Base-by-base conservation (phyloP, 2,329 filamentous ascomycete genomes). In the Capronia americana region DNA sequence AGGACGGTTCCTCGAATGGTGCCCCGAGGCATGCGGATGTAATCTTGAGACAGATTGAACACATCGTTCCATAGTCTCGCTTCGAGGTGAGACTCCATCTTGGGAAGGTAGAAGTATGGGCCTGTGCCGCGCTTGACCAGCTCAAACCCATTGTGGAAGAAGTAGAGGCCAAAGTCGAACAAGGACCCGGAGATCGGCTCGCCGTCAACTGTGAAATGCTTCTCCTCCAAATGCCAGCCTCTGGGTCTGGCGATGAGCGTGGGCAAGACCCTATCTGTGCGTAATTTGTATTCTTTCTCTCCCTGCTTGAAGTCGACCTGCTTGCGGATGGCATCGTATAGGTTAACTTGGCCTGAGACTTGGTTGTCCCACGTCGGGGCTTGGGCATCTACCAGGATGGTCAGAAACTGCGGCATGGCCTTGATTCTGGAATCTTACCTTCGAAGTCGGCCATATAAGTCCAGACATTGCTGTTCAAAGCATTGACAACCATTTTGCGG, bases 391-490 rank as follows among this genome's bases (percentile, higher is more conserved):
- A 74, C 34, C 34, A 11, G 57, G 56, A 61, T 32, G 64, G 61
- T 62, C 57, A 60, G 57, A 30, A n/a, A 17, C 20, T 61, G 58
- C 58, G 46, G 12, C 2, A 55, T 41, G 28, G 7, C 30, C 32
- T 44, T 38, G 41, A n/a, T 32, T 34, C 17, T n/a, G 6, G 53
- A 24, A n/a, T 78, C 86, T 75, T 79, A 95, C 93, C 94, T 82
- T 99, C 95, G 73, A 99, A 96, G 81, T 99, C 95, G 56, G 95
- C 95, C 95, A 99, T 99, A 77, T 98, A 99, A 64, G 94, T 98
- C 90, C 92, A 98, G 26, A 98, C 95, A 75, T 98, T 87, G 54
- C 94, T 90, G 80, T 98, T 99, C 78, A 98, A 78, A 10, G 95
- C 95, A 79, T 99, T 99, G 70, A 98, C 92, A 56, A 98, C 93